Evolutionary conservation across 805 yeast species (phyloP).

Genomic region (Metschnikowia peoriensis): DNA sequence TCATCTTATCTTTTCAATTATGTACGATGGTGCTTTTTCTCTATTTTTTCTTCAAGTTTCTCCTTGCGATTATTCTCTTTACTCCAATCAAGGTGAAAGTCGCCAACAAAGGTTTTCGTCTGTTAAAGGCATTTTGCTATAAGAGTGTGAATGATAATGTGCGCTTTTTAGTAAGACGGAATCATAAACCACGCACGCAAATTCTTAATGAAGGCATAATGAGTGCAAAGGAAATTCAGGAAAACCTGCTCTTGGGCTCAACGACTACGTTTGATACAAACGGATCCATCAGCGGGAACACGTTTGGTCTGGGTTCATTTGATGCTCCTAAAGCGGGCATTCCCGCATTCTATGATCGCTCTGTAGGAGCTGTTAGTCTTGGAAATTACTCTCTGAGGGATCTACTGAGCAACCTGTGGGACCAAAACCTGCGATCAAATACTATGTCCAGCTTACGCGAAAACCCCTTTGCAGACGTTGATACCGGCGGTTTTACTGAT

Average conservation of each 20-base stretch:
- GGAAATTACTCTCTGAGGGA: slow-evolving; percentile 2
- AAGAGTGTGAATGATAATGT: slow-evolving; percentile 56
- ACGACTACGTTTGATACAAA: slow-evolving; percentile 14
- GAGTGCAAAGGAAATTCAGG: slow-evolving; percentile 22
- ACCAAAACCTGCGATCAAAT: not conserved
- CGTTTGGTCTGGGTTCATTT: not conserved
- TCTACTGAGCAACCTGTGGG: not conserved
- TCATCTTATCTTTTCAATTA: slow-evolving; percentile 73
- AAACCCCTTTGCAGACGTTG: slow-evolving; percentile 11
- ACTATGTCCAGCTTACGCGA: slow-evolving; percentile 4
- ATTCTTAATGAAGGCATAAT: slow-evolving; percentile 31
- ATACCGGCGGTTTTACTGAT: not conserved
- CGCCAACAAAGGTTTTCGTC: slow-evolving; percentile 35
- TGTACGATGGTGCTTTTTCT: slow-evolving; percentile 74
- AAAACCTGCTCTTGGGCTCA: slow-evolving; percentile 27
- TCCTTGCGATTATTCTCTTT: slow-evolving; percentile 51
- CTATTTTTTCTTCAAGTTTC: slow-evolving; percentile 56
- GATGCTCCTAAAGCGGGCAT: not conserved
- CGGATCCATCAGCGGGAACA: not conserved
- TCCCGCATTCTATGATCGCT: not conserved
- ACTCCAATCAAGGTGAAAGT: slow-evolving; percentile 51
- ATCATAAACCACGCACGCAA: slow-evolving; percentile 37
- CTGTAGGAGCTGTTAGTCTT: slow-evolving; percentile 1
- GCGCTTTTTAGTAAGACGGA: slow-evolving; percentile 46
- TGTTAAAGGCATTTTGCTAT: slow-evolving; percentile 63